A percentile compares a stretch with the other conserved stretches of the same genome.
These are phyloP conservation scores for Eucalyptus sideroxylon DNA, from an alignment of 345 rosid genomes.

Conservation along the genomic window DNA sequence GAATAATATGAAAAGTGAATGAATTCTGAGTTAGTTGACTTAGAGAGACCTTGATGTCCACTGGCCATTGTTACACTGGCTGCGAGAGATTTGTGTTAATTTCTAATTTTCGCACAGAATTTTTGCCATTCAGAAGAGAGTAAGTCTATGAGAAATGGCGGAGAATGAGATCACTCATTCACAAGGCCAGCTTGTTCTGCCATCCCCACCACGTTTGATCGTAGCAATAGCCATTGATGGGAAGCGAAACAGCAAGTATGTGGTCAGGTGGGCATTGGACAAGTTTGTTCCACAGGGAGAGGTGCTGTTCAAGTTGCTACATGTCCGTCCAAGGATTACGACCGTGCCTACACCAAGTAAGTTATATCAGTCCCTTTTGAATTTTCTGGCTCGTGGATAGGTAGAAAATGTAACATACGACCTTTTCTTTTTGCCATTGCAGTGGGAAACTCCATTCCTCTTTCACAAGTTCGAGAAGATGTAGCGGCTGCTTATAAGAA, in stretches of 20 bases:
- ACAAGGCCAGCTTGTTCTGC: slow-evolving; percentile 3
- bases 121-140: slow-evolving; percentile 8
- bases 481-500: slow-evolving; percentile 66
- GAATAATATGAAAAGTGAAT: neutral
- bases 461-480: slow-evolving; percentile 68
- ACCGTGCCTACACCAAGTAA: slow-evolving; percentile 82
- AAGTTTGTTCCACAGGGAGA: slow-evolving; percentile 32
- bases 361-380: neutral
- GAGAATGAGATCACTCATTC: slow-evolving; percentile 14
- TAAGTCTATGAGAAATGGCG: slow-evolving; percentile 49
- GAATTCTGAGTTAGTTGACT: neutral
- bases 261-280: slow-evolving; percentile 10
- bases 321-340: slow-evolving; percentile 49
- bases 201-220: slow-evolving; percentile 25
- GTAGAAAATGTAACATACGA: neutral
- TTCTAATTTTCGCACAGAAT: neutral
- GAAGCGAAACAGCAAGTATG: slow-evolving; percentile 34
- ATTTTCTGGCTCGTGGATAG: neutral
- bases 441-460: slow-evolving; percentile 25
- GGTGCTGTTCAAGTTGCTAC: slow-evolving; percentile 46
- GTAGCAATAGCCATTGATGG: slow-evolving; percentile 72
- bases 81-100: neutral
- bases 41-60: neutral
- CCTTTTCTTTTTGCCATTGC: neutral
- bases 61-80: neutral